Conservation (phyloP, 2,329 filamentous ascomycete species). For the Phialophora macrospora region DNA sequence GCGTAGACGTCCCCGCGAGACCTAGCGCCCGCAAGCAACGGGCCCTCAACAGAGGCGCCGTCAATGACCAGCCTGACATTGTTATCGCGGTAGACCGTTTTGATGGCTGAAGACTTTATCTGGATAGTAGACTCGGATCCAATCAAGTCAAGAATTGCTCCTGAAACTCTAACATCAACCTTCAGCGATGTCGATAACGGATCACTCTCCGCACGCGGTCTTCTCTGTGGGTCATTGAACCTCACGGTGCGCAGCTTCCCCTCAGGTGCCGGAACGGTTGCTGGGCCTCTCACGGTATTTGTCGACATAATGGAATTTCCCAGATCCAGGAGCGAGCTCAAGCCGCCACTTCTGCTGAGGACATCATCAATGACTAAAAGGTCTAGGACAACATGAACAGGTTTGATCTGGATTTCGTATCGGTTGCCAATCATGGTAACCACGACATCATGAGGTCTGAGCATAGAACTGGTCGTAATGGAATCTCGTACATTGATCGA, state of each 20-base stretch:
- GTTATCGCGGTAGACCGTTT: conserved; percentile 75
- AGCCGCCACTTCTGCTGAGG: conserved; percentile 83
- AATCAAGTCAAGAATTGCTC: conserved; percentile 74
- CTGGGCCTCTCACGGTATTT: conserved; percentile 55
- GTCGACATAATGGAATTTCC: conserved; percentile 81
- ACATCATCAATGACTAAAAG: conserved; percentile 82
- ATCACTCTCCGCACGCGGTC: conserved; percentile 31
- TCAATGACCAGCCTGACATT: conserved; percentile 75
- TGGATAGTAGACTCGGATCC: conserved; percentile 76
- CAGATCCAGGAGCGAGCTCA: conserved; percentile 89
- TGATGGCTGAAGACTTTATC: conserved; percentile 79
- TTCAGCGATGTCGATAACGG: conserved; percentile 56
- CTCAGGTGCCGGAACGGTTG: conserved; percentile 25
- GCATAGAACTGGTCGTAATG: conserved; percentile 38
- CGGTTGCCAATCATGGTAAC: conserved; percentile 31
- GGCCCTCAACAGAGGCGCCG: conserved; percentile 74
- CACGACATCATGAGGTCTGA: conserved; percentile 36
- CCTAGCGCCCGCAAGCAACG: conserved; percentile 46
- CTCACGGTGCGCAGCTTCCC: conserved; percentile 57
- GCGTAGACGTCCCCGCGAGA: conserved; percentile 66
- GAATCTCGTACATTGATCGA: conserved; percentile 51
- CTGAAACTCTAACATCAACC: conserved; percentile 75
- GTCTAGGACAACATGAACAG: conserved; percentile 76
- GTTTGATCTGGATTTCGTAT: conserved; percentile 73
- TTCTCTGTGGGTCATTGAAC: conserved; percentile 55